Conservation (phyloP, 345 rosid species). For the Dovyalis caffra region DNA sequence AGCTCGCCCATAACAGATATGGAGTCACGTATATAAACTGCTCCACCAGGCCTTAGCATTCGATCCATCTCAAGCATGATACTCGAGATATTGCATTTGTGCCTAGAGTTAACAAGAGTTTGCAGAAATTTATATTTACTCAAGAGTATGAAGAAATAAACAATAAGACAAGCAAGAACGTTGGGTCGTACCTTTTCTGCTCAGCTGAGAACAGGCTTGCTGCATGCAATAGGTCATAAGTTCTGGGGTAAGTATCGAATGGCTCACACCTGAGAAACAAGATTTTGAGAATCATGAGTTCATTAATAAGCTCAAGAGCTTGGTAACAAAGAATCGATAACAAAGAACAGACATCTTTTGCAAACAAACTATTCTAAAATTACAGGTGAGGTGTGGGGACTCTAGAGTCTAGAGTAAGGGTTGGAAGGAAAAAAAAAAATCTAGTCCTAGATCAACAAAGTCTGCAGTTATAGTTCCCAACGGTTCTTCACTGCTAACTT, state of each 20-base stretch:
- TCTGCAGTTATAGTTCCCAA: not conserved
- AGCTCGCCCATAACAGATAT: conserved; percentile 49
- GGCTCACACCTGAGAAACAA: conserved; percentile 54
- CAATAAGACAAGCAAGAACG: not conserved
- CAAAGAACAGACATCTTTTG: not conserved
- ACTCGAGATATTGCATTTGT: conserved; percentile 50
- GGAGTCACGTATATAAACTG: conserved; percentile 51
- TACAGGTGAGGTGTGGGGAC: not conserved
- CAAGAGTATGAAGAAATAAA: not conserved
- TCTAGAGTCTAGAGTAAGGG: not conserved
- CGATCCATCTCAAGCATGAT: conserved; percentile 69
- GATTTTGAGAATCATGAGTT: not conserved
- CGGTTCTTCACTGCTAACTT: not conserved
- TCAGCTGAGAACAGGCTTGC: conserved; percentile 58
- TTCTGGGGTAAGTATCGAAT: conserved; percentile 65
- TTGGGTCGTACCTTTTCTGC: conserved; percentile 43
- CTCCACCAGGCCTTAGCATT: conserved; percentile 56
- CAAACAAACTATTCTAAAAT: not conserved
- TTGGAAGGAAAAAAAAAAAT: not conserved
- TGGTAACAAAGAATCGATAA: not conserved
- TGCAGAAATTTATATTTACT: not conserved
- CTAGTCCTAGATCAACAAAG: not conserved
- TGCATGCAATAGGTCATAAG: conserved; percentile 64
- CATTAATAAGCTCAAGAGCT: not conserved
- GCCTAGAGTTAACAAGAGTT: not conserved